Evolutionary conservation across 805 yeast genomes (phyloP).

Genomic region (Candida wancherniae): DNA sequence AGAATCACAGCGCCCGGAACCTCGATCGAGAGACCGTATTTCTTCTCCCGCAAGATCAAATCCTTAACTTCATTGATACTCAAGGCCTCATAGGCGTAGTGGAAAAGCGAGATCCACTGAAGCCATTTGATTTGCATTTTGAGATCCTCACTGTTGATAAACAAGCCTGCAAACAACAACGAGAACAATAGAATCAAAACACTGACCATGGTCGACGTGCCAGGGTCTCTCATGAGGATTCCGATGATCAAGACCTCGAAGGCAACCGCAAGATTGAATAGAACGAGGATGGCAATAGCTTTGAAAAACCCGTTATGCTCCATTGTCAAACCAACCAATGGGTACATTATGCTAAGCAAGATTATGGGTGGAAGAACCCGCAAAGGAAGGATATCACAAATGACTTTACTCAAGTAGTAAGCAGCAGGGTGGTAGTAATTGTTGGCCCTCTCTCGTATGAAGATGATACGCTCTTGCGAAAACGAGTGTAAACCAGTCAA

Average conservation of each 20-base stretch:
- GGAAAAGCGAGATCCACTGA: conserved; percentile 85
- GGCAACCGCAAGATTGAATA: conserved; percentile 85
- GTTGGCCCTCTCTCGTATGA: conserved; percentile 89
- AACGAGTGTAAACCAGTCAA: conserved; percentile 89
- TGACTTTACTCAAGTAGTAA: conserved; percentile 77
- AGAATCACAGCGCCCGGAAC: conserved; percentile 97
- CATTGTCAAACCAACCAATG: conserved; percentile 83
- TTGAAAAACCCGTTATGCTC: conserved; percentile 68
- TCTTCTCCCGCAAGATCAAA: conserved; percentile 76
- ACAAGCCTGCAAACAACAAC: conserved; percentile 86
- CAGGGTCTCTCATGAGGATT: conserved; percentile 79
- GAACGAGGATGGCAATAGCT: conserved; percentile 61
- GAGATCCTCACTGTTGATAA: conserved; percentile 71
- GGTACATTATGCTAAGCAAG: conserved; percentile 76
- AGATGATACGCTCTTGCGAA: conserved; percentile 81
- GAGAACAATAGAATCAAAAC: conserved; percentile 81
- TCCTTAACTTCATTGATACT: conserved; percentile 90
- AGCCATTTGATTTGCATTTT: conserved; percentile 59
- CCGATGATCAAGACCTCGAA: conserved; percentile 84
- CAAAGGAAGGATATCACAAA: conserved; percentile 90
- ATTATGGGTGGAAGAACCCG: conserved; percentile 89
- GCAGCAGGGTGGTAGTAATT: conserved; percentile 87
- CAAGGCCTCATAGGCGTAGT: conserved; percentile 91
- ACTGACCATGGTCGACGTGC: conserved; percentile 87
- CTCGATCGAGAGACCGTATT: conserved; percentile 89